Percentiles rank a stretch among this genome's conserved stretches.
phyloP scores from a whole-genome alignment of 176 grass and related monocot species.

The Ensete glaucum region DNA sequence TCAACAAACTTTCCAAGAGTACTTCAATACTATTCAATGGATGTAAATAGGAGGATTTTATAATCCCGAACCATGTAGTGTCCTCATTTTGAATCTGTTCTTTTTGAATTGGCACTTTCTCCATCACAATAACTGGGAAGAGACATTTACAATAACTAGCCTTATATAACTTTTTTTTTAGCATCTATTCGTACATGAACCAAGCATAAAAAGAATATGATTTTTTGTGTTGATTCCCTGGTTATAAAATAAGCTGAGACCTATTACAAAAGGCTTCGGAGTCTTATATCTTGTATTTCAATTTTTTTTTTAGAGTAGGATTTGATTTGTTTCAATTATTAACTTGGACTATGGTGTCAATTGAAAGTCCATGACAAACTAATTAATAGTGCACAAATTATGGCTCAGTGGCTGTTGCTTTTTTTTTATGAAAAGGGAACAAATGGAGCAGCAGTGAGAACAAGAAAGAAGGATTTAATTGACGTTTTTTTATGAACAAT shows the following conservation, averaged over 20 bases:
- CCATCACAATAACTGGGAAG: neutral
- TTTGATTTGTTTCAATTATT: too few relatives aligned
- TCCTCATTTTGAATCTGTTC: constrained; percentile 7
- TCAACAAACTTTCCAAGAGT: neutral
- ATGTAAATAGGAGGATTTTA: constrained; percentile 8
- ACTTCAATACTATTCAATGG: neutral
- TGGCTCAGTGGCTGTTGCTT: too few relatives aligned
- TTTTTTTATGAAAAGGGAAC: too few relatives aligned
- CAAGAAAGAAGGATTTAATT: too few relatives aligned
- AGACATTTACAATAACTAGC: neutral
- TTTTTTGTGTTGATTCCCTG: neutral
- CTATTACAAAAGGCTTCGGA: too few relatives aligned
- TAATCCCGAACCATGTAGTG: neutral
- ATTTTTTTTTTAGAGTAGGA: too few relatives aligned
- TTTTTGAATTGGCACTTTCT: constrained; percentile 1
- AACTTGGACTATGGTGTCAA: too few relatives aligned
- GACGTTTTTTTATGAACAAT: too few relatives aligned
- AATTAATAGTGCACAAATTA: too few relatives aligned
- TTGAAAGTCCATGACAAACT: too few relatives aligned
- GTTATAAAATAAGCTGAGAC: neutral
- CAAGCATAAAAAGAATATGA: neutral
- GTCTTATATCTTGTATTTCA: too few relatives aligned
- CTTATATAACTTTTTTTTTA: neutral
- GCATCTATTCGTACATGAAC: neutral
- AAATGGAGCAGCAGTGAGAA: too few relatives aligned